phyloP scores from a whole-genome alignment of 495 filamentous ascomycete genomes.

The Aspergillus cavernicola region DNA sequence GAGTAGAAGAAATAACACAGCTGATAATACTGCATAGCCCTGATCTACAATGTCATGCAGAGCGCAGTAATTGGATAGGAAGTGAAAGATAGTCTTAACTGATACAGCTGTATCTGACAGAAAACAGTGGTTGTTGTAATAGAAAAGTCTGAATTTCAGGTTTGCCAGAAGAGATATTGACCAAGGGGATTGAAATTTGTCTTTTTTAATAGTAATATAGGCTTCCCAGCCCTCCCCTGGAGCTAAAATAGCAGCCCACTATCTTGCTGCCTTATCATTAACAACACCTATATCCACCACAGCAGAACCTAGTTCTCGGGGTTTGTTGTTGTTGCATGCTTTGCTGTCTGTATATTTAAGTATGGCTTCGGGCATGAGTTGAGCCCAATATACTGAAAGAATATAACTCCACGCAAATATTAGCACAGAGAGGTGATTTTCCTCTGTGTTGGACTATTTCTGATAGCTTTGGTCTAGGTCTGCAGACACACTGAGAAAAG shows the following conservation, averaged over 20 bases:
- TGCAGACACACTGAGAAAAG: background rate
- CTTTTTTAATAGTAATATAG: background rate
- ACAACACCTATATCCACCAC: conserved; percentile 1
- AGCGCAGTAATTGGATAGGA: background rate
- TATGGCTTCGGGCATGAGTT: conserved; percentile 1
- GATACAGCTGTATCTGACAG: background rate
- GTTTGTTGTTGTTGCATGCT: background rate
- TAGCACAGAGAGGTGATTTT: background rate
- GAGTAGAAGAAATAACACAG: conserved; percentile 4
- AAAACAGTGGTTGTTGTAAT: background rate
- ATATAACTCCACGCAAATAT: conserved; percentile 7
- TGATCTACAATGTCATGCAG: conserved; percentile 6
- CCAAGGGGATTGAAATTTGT: conserved; percentile 2
- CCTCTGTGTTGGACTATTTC: background rate
- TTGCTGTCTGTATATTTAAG: conserved; percentile 4
- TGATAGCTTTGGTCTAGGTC: conserved; percentile 2
- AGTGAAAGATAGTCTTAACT: background rate
- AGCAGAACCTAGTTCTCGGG: background rate
- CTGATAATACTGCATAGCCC: conserved; percentile 5
- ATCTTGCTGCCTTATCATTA: background rate
- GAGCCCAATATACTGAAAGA: background rate
- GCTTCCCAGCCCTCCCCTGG: background rate
- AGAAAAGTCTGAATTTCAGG: background rate
- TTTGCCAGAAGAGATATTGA: conserved; percentile 6
- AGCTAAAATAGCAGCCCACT: conserved; percentile 8